Percentiles rank a stretch among this genome's conserved stretches.
These are phyloP conservation scores for Astrephomene gubernaculifera DNA, from an alignment of 139 green algal genomes.

Conservation along the genomic window DNA sequence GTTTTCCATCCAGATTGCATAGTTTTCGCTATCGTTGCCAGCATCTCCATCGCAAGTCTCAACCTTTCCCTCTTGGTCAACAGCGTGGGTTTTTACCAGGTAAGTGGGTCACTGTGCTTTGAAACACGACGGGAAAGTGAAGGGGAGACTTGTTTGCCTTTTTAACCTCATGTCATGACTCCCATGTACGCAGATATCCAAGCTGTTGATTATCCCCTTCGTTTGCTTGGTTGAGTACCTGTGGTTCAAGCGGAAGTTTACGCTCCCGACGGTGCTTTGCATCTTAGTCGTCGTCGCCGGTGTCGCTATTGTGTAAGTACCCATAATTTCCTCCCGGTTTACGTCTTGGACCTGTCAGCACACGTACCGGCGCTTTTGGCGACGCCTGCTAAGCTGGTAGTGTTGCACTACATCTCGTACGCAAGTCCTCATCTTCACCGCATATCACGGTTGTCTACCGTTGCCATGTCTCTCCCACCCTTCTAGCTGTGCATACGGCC, in stretches of 20 bases:
- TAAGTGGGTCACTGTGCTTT: too few relatives aligned
- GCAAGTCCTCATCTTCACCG: too few relatives aligned
- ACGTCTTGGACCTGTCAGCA: too few relatives aligned
- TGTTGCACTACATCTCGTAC: too few relatives aligned
- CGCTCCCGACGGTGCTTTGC: slow-evolving; percentile 56
- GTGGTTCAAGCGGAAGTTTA: slow-evolving; percentile 80
- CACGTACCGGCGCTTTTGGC: too few relatives aligned
- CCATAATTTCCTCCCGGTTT: too few relatives aligned
- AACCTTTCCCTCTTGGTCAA: slow-evolving; percentile 77
- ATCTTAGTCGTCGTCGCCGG: slow-evolving; percentile 84
- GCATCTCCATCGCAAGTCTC: slow-evolving; percentile 67
- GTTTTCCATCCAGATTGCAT: slow-evolving; percentile 56
- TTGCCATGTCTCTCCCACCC: too few relatives aligned
- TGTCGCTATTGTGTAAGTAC: slow-evolving; percentile 86
- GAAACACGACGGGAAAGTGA: too few relatives aligned
- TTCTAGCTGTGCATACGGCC: too few relatives aligned
- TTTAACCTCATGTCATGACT: not conserved
- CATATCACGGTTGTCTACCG: too few relatives aligned
- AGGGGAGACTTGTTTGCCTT: not conserved
- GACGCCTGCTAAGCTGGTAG: too few relatives aligned
- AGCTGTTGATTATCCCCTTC: slow-evolving; percentile 96
- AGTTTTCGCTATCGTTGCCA: slow-evolving; percentile 66
- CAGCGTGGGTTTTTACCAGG: slow-evolving; percentile 78
- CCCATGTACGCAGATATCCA: slow-evolving; percentile 80
- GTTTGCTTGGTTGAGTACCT: slow-evolving; percentile 87